Evolutionary conservation across 306 rosid genomes (phyloP).

Genomic region (Trifolium repens): DNA sequence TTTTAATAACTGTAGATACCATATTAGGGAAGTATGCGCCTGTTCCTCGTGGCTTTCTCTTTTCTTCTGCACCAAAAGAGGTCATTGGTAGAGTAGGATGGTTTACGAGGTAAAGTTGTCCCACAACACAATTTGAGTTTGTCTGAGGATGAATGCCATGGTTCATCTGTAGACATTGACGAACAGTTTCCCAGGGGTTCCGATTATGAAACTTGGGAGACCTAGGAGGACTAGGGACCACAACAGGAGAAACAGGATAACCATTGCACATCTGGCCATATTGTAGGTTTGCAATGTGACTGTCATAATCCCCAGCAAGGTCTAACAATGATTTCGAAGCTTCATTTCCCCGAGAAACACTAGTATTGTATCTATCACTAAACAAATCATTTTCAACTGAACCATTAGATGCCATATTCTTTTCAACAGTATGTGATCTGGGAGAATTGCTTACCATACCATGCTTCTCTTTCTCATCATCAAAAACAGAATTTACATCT

Average conservation of each 20-base stretch:
- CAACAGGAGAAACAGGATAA: conserved; percentile 51
- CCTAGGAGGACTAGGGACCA: conserved; percentile 62
- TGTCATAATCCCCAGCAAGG: conserved; percentile 77
- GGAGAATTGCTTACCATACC: conserved; percentile 39
- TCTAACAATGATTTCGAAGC: conserved; percentile 60
- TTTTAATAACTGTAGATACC: conserved; percentile 51
- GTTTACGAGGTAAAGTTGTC: conserved; percentile 53
- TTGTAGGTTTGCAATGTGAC: conserved; percentile 59
- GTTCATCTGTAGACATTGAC: conserved; percentile 49
- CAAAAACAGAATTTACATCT: conserved; percentile 38
- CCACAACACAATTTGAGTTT: conserved; percentile 55
- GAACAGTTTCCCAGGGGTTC: conserved; percentile 60
- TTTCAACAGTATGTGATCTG: conserved; percentile 42
- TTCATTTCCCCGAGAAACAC: conserved; percentile 50
- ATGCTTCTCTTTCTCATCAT: conserved; percentile 49
- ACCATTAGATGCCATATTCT: conserved; percentile 41
- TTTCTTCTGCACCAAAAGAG: conserved; percentile 59
- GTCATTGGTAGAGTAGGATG: conserved; percentile 47
- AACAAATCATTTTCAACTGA: conserved; percentile 42
- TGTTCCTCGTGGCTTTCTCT: conserved; percentile 66
- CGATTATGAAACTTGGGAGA: conserved; percentile 56
- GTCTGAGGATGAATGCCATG: conserved; percentile 51
- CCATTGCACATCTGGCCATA: conserved; percentile 60
- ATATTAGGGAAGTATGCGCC: conserved; percentile 78
- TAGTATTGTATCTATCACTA: conserved; percentile 39